Evolutionary conservation across 805 yeast species (phyloP).

Genomic region (Kodamaea lidongshanica): DNA sequence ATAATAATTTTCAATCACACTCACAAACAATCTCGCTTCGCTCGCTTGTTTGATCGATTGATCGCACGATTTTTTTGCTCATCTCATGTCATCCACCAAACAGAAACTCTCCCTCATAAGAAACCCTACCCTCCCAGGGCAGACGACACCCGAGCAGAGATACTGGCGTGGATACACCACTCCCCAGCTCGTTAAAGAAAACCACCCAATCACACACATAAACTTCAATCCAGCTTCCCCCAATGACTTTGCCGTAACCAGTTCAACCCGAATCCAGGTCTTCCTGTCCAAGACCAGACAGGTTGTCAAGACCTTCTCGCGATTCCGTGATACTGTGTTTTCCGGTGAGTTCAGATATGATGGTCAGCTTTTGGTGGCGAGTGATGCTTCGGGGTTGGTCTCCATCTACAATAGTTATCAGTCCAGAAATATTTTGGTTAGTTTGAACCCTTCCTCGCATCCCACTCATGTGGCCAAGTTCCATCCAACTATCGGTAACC

Average conservation of each 20-base stretch:
- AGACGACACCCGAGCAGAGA: conserved; percentile 85
- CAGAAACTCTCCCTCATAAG: conserved; percentile 61
- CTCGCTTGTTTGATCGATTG: no score
- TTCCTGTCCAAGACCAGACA: conserved; percentile 93
- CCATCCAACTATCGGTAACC: conserved; percentile 70
- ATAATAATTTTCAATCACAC: no score
- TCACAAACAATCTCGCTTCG: no score
- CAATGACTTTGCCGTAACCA: conserved; percentile 88
- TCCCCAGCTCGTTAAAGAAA: conserved; percentile 89
- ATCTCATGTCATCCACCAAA: conserved; percentile 68
- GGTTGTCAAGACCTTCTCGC: conserved; percentile 73
- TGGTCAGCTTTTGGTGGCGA: conserved; percentile 87
- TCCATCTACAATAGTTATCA: conserved; percentile 82
- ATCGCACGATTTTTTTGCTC: no score
- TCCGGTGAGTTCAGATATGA: conserved; percentile 88
- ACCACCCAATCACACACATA: conserved; percentile 83
- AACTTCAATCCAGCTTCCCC: conserved; percentile 82
- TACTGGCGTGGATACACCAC: conserved; percentile 85
- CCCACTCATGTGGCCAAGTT: conserved; percentile 93
- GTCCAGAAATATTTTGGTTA: conserved; percentile 72
- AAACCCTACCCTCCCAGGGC: conserved; percentile 73
- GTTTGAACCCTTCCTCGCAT: conserved; percentile 75
- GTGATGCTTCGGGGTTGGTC: conserved; percentile 91
- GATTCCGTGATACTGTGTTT: conserved; percentile 89
- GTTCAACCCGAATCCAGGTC: conserved; percentile 85